Base-by-base conservation (phyloP, 805 yeast genomes). In the Ogataea kodamae region DNA sequence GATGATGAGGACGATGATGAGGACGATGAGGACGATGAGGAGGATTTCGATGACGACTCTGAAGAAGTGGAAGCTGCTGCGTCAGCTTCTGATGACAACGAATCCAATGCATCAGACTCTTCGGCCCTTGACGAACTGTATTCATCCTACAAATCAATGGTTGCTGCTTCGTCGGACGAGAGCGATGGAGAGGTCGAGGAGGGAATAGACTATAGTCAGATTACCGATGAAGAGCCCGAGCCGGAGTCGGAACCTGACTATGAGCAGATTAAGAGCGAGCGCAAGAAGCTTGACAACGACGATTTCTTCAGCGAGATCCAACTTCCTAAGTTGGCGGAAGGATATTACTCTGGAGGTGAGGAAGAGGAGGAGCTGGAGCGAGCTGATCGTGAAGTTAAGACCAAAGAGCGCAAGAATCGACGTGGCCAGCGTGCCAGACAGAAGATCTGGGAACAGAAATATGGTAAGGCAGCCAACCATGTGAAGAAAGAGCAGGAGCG, bases 391-490 rank as follows among this genome's bases (percentile, higher is more conserved):
- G 79, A 74, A 49, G 55, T 64, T 28, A 72, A 76, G 37, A 76
- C 79, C 1, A 53, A 72, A 18, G 62, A 59, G 42, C 73, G 90
- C 43, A 87, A 88, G 50, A 92, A 92, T 59, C 72, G 98, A 63
- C 77, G 97, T 59, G 98, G 98, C 16, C 98, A 92, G 65, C 72
- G 97, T 40, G 98, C 97, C 1, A 78, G 98, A 64, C 92, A 90
- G 58, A 82, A 84, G 67, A 87, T 92, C 33, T 92, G 97, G 97
- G 98, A 88, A 55, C 66, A 74, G 62, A 90, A 92, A 58, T 92
- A 69, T 55, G 97, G 97, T 17, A 58, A 59, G 12, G 64, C 68
- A 16, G 98, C 98, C n/a, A 79, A 76, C 37, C 98, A 92, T 57
- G 72, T 89, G 15, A 68, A 74, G 51, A 72, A 78, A 46, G 84